Evolutionary conservation across 805 yeast genomes (phyloP), one percentile per base, ranked within the genome.

Genomic region (Ogataea sp.): DNA sequence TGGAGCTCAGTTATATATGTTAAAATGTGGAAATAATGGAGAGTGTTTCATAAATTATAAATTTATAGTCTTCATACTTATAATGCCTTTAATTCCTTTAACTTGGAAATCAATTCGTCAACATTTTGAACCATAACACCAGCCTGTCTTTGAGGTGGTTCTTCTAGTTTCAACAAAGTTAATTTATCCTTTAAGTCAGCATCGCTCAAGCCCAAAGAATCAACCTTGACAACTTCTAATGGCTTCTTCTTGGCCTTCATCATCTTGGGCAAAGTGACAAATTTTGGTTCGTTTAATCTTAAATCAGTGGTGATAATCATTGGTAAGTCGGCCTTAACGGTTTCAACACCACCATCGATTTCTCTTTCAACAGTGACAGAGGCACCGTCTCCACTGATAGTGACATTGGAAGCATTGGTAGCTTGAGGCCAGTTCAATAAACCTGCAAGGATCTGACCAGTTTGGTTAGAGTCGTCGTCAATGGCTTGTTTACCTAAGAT

Each of bases 201-300:
- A n/a, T 80, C 83, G 3, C 7, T 4, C 14, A 30, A 30, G 11
- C 33, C 33, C 43, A 85, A 73, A 50, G 84, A 94, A n/a, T 56
- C 67, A 17, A 80, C 62, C 15, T 65, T 60, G 61, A 75, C 59
- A 55, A 76, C 70, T 50, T 78, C 86, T 58, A 89, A 70, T 4
- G 96, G 96, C 71, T 87, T 89, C 77, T 89, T 89, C 71, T 93
- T 93, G 40, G 97, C 97, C 70, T 93, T 93, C 97, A 93, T 93
- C 68, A 89, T 76, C 61, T 90, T 93, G 44, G 96, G 97, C 56
- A 93, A 71, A 13, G 95, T 78, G n/a, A 95, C 96, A 55, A 87
- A 93, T 52, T 97, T 80, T 33, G 99, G 98, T 57, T 78, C 93
- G 61, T 93, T 93, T 55, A 93, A 74, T 62, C 98, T 81, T 51